Evolutionary conservation across 2,329 filamentous ascomycete genomes (phyloP).

Genomic region (Aspergillus tamarii): DNA sequence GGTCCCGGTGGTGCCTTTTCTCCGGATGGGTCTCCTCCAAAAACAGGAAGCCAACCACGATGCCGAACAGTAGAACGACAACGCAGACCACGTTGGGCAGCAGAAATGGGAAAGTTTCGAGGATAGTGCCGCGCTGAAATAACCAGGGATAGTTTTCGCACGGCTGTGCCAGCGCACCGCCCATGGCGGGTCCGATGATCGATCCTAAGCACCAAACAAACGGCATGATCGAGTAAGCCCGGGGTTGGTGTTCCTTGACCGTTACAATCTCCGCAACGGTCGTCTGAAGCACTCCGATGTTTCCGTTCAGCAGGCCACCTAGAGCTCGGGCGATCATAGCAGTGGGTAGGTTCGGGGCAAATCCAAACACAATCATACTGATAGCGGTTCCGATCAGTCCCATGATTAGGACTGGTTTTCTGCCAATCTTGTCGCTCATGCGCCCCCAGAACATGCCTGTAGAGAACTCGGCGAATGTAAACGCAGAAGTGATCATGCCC

Average conservation of each 20-base stretch:
- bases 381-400: constrained; percentile 89
- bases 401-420: constrained; percentile 87
- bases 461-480: constrained; percentile 93
- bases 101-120: constrained; percentile 86
- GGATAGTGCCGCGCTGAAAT: constrained; percentile 74
- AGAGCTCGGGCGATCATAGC: constrained; percentile 86
- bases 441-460: constrained; percentile 92
- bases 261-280: constrained; percentile 94
- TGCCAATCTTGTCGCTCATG: constrained; percentile 86
- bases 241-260: constrained; percentile 88
- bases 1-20: constrained; percentile 75
- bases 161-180: constrained; percentile 84
- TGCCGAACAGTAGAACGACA: constrained; percentile 72
- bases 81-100: constrained; percentile 91
- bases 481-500: constrained; percentile 93
- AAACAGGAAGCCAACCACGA: constrained; percentile 79
- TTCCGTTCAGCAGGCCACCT: constrained; percentile 91
- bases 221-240: constrained; percentile 96
- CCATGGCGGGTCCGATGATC: constrained; percentile 88
- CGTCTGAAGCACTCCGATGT: constrained; percentile 93
- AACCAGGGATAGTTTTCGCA: constrained; percentile 77
- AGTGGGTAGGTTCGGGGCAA: constrained; percentile 77
- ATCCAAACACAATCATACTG: constrained; percentile 91
- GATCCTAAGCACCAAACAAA: constrained; percentile 98
- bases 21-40: constrained; percentile 91